Percentiles rank a stretch among this genome's conserved stretches.
Evolutionary conservation across 2,329 filamentous ascomycete species (phyloP).

Genomic region (Ophiostoma triangulosporum): DNA sequence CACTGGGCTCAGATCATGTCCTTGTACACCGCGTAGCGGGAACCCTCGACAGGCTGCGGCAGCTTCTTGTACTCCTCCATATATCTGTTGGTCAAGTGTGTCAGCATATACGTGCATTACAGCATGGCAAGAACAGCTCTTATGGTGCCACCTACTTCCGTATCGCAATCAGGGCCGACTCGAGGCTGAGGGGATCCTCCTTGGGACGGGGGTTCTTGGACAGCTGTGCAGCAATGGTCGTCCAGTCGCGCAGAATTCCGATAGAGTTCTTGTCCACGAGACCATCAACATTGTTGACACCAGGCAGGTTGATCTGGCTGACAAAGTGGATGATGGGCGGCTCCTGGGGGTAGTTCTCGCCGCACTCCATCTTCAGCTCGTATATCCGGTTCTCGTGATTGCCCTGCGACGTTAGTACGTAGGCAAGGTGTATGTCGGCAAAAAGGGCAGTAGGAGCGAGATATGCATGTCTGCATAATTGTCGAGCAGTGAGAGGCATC

Average conservation of each 20-base stretch:
- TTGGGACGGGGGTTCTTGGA: conserved; percentile 20
- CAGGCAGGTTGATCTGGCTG: conserved; percentile 91
- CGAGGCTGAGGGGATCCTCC: conserved; percentile 23
- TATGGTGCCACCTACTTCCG: conserved; percentile 15
- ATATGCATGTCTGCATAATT: too few species aligned
- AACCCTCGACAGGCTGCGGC: conserved; percentile 80
- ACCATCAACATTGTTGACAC: conserved; percentile 70
- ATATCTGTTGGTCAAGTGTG: conserved; percentile 42
- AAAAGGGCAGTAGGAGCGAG: too few species aligned
- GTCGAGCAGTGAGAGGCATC: too few species aligned
- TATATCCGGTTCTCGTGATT: conserved; percentile 96
- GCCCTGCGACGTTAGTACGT: conserved; percentile 43
- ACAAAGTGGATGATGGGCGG: conserved; percentile 87
- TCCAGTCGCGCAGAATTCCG: conserved; percentile 80
- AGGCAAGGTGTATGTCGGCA: background rate
- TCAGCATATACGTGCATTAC: background rate
- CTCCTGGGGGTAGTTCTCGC: conserved; percentile 72
- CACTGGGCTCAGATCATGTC: conserved; percentile 13
- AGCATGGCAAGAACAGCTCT: background rate
- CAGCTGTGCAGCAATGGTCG: conserved; percentile 79
- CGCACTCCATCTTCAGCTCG: conserved; percentile 93
- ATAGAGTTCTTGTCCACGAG: conserved; percentile 74
- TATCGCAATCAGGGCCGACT: conserved; percentile 24
- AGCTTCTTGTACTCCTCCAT: conserved; percentile 98
- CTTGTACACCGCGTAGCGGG: conserved; percentile 28